Base-by-base conservation (phyloP, 352 stramenopile genomes). In the Globisporangium carolinianum region DNA sequence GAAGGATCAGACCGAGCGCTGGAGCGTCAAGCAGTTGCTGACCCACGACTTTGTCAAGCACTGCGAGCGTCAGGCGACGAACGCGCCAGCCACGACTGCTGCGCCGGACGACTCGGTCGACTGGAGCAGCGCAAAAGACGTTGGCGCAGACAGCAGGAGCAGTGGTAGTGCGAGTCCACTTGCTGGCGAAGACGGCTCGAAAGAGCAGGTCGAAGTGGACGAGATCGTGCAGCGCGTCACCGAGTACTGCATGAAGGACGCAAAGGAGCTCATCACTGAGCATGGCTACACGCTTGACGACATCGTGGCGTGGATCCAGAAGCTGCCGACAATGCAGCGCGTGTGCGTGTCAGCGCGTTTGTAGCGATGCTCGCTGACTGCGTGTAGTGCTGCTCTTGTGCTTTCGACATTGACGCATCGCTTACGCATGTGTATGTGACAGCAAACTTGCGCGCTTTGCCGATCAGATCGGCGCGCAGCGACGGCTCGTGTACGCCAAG, bases 401-500 rank as follows among this genome's bases (percentile, higher is more conserved):
- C n/a, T 35, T 32, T 49, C 45, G 24, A 32, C 24, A 3, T 32
- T 32, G 24, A 32, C 24, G 24, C 24, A 32, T 3, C 24, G 24
- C 24, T 32, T 32, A 32, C 24, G 24, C 24, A 32, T 32, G 24
- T 32, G 24, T 32, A 32, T 32, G 24, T 56, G 35, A 0, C 62
- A 94, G 82, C 55, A 94, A 94, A 76, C 64, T 94, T n/a, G 73
- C 73, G 47, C 73, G 82, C 2, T 89, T 94, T 46, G 79, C 82
- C 0, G 79, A 91, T 53, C 84, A 92, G 60, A 86, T 89, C 35
- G 82, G 80, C 12, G 67, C 67, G 3, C 82, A 66, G 24, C 71
- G 72, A 6, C 67, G 67, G 7, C 46, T 82, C 6, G 69, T 89
- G 47, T 91, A 80, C 63, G 47, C 69, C 47, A 91, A 89, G 51